A percentile compares a stretch with the other conserved stretches of the same genome.
These are phyloP conservation scores for Pseudevernia furfuracea DNA, from an alignment of 495 filamentous ascomycete genomes.

Conservation along the genomic window DNA sequence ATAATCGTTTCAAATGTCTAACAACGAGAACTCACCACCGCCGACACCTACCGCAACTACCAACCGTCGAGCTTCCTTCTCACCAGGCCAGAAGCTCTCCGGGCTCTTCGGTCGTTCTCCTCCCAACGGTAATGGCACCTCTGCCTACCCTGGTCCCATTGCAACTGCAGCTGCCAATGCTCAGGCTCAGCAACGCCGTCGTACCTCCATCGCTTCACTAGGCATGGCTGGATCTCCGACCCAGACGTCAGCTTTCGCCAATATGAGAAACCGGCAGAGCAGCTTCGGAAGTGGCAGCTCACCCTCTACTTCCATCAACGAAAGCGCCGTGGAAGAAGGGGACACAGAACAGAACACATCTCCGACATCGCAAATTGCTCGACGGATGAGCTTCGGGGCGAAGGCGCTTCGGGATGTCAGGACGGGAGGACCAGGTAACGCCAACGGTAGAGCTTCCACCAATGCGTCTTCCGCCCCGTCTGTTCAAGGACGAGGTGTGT, in stretches of 20 bases:
- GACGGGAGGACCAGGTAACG: slow-evolving; percentile 43
- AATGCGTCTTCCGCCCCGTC: slow-evolving; percentile 37
- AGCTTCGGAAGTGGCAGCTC: slow-evolving; percentile 67
- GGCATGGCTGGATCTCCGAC: slow-evolving; percentile 76
- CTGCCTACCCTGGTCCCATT: slow-evolving; percentile 54
- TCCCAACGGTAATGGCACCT: slow-evolving; percentile 32
- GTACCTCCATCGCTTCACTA: slow-evolving; percentile 79
- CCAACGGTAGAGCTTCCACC: slow-evolving; percentile 29
- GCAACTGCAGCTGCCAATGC: slow-evolving; percentile 53
- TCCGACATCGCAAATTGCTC: slow-evolving; percentile 66
- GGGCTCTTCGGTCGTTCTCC: slow-evolving; percentile 40
- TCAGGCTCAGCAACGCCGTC: slow-evolving; percentile 63
- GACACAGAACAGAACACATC: slow-evolving; percentile 42
- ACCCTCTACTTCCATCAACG: slow-evolving; percentile 70
- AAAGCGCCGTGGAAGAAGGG: slow-evolving; percentile 78
- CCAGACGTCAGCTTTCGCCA: slow-evolving; percentile 48
- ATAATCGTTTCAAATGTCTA: slow-evolving; percentile 36
- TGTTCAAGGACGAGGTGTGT: slow-evolving; percentile 44
- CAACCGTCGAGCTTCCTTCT: slow-evolving; percentile 44
- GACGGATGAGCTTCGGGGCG: slow-evolving; percentile 86
- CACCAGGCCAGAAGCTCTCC: slow-evolving; percentile 39
- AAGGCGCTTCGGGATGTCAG: slow-evolving; percentile 69
- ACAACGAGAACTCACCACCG: slow-evolving; percentile 39
- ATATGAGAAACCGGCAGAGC: slow-evolving; percentile 53
- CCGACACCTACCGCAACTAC: slow-evolving; percentile 40